Conservation (phyloP, 208 protist genomes). For the Herpetomonas samuelpessoai region DNA sequence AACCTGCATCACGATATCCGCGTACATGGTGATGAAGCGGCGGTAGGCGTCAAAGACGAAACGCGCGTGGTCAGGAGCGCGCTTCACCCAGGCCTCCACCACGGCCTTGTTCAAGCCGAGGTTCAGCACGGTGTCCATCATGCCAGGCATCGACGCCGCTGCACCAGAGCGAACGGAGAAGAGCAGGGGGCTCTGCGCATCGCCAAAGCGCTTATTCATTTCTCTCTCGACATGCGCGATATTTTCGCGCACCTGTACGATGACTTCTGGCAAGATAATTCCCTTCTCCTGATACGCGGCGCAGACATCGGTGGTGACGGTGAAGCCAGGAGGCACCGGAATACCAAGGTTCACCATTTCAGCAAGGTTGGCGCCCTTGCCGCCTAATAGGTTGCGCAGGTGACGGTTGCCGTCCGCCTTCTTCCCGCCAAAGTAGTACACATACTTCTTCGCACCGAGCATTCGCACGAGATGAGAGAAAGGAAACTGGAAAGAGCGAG, state of each 20-base stretch:
- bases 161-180: constrained; percentile 94
- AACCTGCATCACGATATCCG: constrained; percentile 90
- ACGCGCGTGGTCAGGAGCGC: constrained; percentile 57
- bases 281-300: constrained; percentile 66
- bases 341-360: constrained; percentile 93
- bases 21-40: constrained; percentile 95
- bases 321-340: constrained; percentile 93
- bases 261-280: constrained; percentile 48
- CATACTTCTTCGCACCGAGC: constrained; percentile 49
- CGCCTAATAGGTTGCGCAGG: constrained; percentile 92
- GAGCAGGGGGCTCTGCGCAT: constrained; percentile 82
- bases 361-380: constrained; percentile 92
- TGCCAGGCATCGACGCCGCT: constrained; percentile 95
- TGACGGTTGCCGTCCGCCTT: constrained; percentile 79
- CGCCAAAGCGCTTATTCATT: constrained; percentile 84
- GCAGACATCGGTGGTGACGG: constrained; percentile 91
- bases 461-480: too few species aligned
- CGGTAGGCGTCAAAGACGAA: constrained; percentile 96
- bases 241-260: constrained; percentile 59
- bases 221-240: constrained; percentile 80
- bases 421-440: constrained; percentile 78
- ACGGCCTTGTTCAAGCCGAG: constrained; percentile 90
- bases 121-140: constrained; percentile 96
- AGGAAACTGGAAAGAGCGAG: too few species aligned
- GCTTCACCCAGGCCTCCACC: constrained; percentile 69